phyloP scores from a whole-genome alignment of 179 eudicot species.

The Beta macrorhiza region DNA sequence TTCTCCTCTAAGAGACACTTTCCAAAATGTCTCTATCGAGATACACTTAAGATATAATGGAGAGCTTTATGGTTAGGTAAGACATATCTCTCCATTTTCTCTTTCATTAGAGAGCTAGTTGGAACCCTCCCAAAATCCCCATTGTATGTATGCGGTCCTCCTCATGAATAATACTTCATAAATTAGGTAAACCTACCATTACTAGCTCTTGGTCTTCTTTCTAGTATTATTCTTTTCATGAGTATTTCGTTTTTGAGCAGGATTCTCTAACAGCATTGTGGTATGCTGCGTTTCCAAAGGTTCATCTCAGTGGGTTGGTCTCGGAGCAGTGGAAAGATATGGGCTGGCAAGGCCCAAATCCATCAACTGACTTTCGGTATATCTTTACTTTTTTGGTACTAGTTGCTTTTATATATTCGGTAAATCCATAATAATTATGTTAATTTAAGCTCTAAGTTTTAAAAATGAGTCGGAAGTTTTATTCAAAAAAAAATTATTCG shows the following conservation, averaged over 20 bases:
- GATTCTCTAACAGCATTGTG: slow-evolving; percentile 74
- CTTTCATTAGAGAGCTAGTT: no score
- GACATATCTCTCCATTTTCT: no score
- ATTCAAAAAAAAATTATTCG: no score
- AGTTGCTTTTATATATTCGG: not conserved
- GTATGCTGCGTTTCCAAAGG: slow-evolving; percentile 66
- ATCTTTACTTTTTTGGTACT: not conserved
- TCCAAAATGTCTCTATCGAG: no score
- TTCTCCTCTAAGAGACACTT: no score
- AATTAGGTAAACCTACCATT: not conserved
- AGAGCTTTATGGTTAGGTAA: no score
- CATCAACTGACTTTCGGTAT: slow-evolving; percentile 94
- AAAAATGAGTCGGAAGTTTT: no score
- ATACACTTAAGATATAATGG: no score
- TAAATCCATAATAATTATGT: not conserved
- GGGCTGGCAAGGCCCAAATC: slow-evolving; percentile 98
- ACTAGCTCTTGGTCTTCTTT: not conserved
- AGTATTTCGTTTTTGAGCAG: slow-evolving; percentile 33
- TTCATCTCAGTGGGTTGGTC: slow-evolving; percentile 62
- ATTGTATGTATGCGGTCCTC: no score
- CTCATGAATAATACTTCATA: not conserved
- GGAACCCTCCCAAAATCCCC: no score
- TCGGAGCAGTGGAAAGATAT: slow-evolving; percentile 98
- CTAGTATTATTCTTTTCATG: not conserved
- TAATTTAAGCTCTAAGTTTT: not conserved